Percentiles rank a stretch among this genome's conserved stretches.
Evolutionary conservation across 1,284 basidiomycete species (phyloP).

Genomic region (Entoloma clypeatum): DNA sequence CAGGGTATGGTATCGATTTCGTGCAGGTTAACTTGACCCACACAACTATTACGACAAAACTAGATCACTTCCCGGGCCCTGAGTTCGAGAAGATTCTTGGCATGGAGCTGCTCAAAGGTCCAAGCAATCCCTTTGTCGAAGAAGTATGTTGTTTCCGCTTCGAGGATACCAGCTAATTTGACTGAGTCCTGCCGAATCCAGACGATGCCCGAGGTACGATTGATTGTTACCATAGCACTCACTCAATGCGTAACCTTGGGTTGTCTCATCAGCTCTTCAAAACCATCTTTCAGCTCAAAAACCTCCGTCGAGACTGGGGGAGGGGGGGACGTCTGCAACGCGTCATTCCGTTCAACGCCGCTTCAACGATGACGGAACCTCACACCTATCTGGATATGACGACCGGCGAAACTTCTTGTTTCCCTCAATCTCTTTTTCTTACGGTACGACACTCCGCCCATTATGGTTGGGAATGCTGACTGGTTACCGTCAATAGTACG

Average conservation of each 20-base stretch:
- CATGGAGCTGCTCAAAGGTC: too few relatives aligned
- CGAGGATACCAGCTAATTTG: background rate
- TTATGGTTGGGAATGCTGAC: too few relatives aligned
- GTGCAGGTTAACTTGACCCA: slow-evolving; percentile 2
- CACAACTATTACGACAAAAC: slow-evolving; percentile 15
- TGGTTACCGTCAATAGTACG: too few relatives aligned
- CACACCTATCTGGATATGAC: too few relatives aligned
- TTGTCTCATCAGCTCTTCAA: slow-evolving; percentile 29
- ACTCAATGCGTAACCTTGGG: background rate
- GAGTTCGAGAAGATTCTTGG: too few relatives aligned
- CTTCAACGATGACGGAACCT: too few relatives aligned
- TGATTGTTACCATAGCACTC: background rate
- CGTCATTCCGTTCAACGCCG: too few relatives aligned
- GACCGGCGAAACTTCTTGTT: too few relatives aligned
- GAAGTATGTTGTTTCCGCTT: slow-evolving; percentile 22
- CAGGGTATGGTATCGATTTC: slow-evolving; percentile 29
- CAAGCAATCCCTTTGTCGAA: slow-evolving; percentile 31
- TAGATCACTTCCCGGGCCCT: slow-evolving; percentile 23
- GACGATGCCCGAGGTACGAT: slow-evolving; percentile 19
- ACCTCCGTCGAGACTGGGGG: slow-evolving; percentile 31
- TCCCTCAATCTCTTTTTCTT: too few relatives aligned
- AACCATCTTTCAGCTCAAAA: slow-evolving; percentile 34
- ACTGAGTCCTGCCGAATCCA: background rate
- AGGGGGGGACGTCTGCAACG: slow-evolving; percentile 28
- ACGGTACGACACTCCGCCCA: too few relatives aligned